Conservation (phyloP, 371 early-diverging fungal species). For the Mortierella sp. region DNA sequence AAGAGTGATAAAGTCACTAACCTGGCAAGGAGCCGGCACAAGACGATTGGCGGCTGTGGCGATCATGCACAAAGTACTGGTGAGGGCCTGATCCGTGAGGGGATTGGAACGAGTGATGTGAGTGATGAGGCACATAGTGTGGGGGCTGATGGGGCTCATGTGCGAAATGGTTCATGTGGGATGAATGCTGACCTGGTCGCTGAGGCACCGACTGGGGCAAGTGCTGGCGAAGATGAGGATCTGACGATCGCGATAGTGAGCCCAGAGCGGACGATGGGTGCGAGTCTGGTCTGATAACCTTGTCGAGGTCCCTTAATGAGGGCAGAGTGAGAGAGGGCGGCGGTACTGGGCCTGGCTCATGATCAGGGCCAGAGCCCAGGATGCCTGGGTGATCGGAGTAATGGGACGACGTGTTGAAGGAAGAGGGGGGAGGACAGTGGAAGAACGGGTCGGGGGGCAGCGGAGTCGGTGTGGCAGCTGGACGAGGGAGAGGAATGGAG, state of each 20-base stretch:
- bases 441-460: not conserved
- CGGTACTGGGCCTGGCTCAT: slow-evolving; percentile 35
- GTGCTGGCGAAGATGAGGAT: slow-evolving; percentile 28
- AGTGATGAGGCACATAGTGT: not conserved
- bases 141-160: slow-evolving; percentile 11
- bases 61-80: slow-evolving; percentile 20
- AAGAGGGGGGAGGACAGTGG: not conserved
- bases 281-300: slow-evolving; percentile 20
- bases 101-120: slow-evolving; percentile 8
- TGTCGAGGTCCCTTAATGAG: slow-evolving; percentile 41
- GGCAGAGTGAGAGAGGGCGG: slow-evolving; percentile 50
- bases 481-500: not conserved
- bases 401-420: slow-evolving; percentile 7
- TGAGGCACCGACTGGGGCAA: not conserved
- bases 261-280: slow-evolving; percentile 4
- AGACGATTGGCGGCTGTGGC: slow-evolving; percentile 40
- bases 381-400: slow-evolving; percentile 18
- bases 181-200: slow-evolving; percentile 4
- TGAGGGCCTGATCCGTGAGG: slow-evolving; percentile 19
- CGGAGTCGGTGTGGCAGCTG: not conserved
- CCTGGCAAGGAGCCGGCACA: slow-evolving; percentile 47
- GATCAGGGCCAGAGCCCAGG: slow-evolving; percentile 27
- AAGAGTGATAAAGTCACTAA: not conserved
- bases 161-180: too few relatives aligned
- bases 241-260: slow-evolving; percentile 10